These are phyloP conservation scores for Psophocarpus tetragonolobus DNA, from an alignment of 306 rosid species.

Conservation along the genomic window DNA sequence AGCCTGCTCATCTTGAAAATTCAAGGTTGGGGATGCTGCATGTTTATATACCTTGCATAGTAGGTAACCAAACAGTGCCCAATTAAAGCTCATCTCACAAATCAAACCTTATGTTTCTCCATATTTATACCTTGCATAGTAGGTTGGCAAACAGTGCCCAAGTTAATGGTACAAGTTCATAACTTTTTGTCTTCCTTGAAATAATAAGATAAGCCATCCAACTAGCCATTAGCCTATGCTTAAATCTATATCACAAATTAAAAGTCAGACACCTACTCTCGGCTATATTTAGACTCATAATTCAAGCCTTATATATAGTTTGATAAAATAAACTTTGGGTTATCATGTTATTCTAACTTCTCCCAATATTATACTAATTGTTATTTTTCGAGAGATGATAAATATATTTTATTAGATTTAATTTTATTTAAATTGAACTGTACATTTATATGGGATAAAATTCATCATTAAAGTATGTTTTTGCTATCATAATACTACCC, in stretches of 20 bases:
- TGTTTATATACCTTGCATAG: slow-evolving; percentile 15
- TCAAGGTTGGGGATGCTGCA: not conserved
- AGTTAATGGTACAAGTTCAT: not conserved
- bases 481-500: too few species aligned
- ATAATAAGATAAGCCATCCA: not conserved
- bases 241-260: not conserved
- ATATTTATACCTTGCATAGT: slow-evolving; percentile 6
- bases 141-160: slow-evolving; percentile 25
- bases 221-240: not conserved
- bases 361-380: not conserved
- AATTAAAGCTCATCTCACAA: not conserved
- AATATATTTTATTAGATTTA: too few species aligned
- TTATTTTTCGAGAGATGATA: too few species aligned
- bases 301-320: not conserved
- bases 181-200: not conserved
- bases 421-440: too few species aligned
- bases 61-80: slow-evolving; percentile 31
- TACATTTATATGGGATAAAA: too few species aligned
- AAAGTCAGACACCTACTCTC: not conserved
- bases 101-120: not conserved
- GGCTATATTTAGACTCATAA: slow-evolving; percentile 13
- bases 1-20: not conserved
- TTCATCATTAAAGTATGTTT: too few species aligned
- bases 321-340: not conserved
- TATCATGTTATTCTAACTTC: not conserved